Evolutionary conservation across 2,329 filamentous ascomycete species (phyloP).

Genomic region (Karstenula rhodostoma): DNA sequence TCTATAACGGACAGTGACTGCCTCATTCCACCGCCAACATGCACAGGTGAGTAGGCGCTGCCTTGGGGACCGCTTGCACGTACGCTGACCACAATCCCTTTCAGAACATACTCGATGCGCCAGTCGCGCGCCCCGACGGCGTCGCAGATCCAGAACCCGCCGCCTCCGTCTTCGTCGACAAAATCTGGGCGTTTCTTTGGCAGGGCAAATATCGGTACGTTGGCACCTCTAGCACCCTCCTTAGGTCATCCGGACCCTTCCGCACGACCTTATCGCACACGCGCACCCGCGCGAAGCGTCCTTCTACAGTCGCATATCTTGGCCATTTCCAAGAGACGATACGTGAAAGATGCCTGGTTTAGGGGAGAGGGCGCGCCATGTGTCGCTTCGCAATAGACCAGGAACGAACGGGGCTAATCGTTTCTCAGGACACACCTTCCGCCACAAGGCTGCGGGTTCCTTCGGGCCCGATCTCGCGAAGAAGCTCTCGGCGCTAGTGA

Average conservation of each 20-base stretch:
- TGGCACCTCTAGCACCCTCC: not conserved
- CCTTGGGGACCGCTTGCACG: not conserved
- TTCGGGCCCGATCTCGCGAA: slow-evolving; percentile 90
- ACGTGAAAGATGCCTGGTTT: not conserved
- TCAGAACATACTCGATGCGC: slow-evolving; percentile 70
- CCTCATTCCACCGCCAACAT: slow-evolving; percentile 6
- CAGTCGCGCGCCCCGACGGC: slow-evolving; percentile 94
- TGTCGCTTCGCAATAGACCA: not conserved
- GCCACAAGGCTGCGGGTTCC: slow-evolving; percentile 77
- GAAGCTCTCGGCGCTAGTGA: slow-evolving; percentile 96
- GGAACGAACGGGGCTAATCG: slow-evolving; percentile 19
- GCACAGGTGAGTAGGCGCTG: not conserved
- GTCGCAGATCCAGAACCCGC: slow-evolving; percentile 89
- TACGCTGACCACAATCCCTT: slow-evolving; percentile 5
- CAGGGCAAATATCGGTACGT: slow-evolving; percentile 82
- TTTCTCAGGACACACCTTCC: slow-evolving; percentile 70
- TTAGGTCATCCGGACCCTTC: slow-evolving; percentile 9
- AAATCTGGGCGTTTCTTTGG: slow-evolving; percentile 92
- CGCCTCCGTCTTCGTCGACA: slow-evolving; percentile 88
- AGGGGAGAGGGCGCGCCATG: not conserved
- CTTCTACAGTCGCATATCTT: not conserved
- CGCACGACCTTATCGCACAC: slow-evolving; percentile 12
- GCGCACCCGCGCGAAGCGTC: not conserved
- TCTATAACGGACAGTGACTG: not conserved
- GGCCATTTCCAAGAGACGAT: not conserved